Base-by-base conservation (phyloP, 495 filamentous ascomycete species). In the Penicillium canariense region DNA sequence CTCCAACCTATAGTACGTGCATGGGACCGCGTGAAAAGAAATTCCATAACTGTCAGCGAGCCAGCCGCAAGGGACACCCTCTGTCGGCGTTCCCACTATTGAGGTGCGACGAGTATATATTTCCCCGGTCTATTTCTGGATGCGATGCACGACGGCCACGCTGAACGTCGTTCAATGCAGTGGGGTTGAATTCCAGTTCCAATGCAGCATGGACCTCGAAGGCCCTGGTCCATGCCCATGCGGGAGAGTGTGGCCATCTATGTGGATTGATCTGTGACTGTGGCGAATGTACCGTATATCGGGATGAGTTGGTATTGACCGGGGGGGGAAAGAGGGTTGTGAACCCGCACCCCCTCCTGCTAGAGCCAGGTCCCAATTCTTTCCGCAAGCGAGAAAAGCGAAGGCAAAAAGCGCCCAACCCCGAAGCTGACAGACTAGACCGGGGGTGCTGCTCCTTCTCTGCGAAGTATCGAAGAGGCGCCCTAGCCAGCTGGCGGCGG, bases 61-160 rank as follows among this genome's bases (percentile, higher is more conserved):
- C n/a, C 44, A 12, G 18, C 28, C 5, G 44, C 14, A 34, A 34
- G 46, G 31, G 30, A 26, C 31, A 32, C 14, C 5, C 30, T 34
- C 9, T 2, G 11, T 27, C 30, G 46, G 28, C 51, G 12, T 55
- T 44, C 45, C 53, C 53, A 42, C 49, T 61, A 43, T 61, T 28
- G 45, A 54, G n/a, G 18, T 12, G 32, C 4, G 39, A 30, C 17
- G 8, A 48, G 9, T 25, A 22, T 48, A 48, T 32, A 23, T n/a
- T 48, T 32, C 12, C 30, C 30, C 30, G 30, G 12, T 32, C 36
- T 40, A 40, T 15, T 40, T 18, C 17, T 15, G 17, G 36, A 6
- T 12, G 6, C 30, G 30, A 32, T 32, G 12, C 12, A 12, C 12
- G 30, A 32, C 30, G 6, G 30, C n/a, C n/a, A n/a, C n/a, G n/a